A percentile compares a stretch with the other conserved stretches of the same genome.
Conservation (phyloP, 352 stramenopile species). For the Pythium periplocum region DNA sequence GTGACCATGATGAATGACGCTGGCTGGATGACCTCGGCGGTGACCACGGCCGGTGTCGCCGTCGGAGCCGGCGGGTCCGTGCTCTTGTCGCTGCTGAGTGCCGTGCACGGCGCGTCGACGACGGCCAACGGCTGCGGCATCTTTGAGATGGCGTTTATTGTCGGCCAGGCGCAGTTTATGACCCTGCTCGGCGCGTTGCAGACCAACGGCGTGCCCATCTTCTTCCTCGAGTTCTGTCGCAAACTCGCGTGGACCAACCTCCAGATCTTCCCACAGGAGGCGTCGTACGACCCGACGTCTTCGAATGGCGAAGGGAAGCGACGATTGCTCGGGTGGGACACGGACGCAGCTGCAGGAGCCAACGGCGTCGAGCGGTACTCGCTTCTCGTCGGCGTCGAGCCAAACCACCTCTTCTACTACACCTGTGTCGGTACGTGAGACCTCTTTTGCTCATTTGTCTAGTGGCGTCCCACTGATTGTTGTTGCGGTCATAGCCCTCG, state of each 20-base stretch:
- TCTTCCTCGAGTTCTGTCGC: conserved; percentile 40
- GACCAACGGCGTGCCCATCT: conserved; percentile 30
- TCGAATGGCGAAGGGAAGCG: neutral
- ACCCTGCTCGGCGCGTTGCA: conserved; percentile 38
- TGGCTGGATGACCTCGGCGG: conserved; percentile 20
- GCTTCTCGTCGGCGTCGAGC: conserved; percentile 26
- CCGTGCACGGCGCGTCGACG: conserved; percentile 10
- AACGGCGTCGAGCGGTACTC: conserved; percentile 34
- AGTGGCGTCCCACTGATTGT: conserved; percentile 13
- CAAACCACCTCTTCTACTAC: conserved; percentile 47
- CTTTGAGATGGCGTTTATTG: conserved; percentile 34
- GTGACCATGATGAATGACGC: conserved; percentile 38
- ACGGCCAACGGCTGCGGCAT: conserved; percentile 18
- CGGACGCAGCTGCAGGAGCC: conserved; percentile 1
- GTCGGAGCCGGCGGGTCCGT: conserved; percentile 22
- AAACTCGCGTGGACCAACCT: conserved; percentile 56
- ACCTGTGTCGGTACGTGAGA: conserved; percentile 19
- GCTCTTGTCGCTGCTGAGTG: conserved; percentile 14
- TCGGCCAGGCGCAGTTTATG: conserved; percentile 46
- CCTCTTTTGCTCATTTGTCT: too few relatives aligned
- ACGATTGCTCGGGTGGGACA: neutral
- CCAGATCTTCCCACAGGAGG: conserved; percentile 28
- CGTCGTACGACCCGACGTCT: conserved; percentile 7
- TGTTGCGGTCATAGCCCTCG: too few relatives aligned
- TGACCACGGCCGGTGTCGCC: conserved; percentile 27